Conservation (phyloP, 495 filamentous ascomycete genomes). For the Trichocladium antarcticum region DNA sequence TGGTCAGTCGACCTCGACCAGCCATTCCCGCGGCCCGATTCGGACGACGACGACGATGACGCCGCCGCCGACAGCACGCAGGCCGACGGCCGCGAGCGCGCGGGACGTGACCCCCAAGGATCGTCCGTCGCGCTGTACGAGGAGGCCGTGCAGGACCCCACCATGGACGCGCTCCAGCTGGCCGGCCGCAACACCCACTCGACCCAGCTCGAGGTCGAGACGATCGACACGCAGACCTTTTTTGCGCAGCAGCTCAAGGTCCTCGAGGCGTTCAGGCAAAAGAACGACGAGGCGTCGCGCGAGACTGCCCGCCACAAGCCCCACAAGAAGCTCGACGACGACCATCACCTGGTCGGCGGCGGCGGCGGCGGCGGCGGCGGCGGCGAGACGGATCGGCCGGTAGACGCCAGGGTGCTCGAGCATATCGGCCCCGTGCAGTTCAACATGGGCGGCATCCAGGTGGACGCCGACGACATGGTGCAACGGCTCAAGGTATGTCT, state of each 20-base stretch:
- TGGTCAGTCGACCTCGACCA: conserved; percentile 76
- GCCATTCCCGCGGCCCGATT: conserved; percentile 22
- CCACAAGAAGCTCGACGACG: conserved; percentile 24
- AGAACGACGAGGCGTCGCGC: conserved; percentile 51
- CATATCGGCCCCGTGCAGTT: conserved; percentile 94
- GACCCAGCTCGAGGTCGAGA: conserved; percentile 54
- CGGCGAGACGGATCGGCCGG: conserved; percentile 24
- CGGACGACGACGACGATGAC: conserved; percentile 19
- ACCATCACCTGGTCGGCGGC: conserved; percentile 10
- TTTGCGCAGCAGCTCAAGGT: conserved; percentile 59
- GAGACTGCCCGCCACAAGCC: conserved; percentile 31
- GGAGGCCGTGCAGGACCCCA: conserved; percentile 63
- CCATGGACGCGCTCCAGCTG: conserved; percentile 46
- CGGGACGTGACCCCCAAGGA: conserved; percentile 26
- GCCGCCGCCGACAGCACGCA: no score
- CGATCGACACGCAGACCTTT: conserved; percentile 70
- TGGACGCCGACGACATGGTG: conserved; percentile 92
- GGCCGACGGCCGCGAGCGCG: background rate
- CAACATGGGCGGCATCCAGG: conserved; percentile 94
- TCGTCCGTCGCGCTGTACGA: conserved; percentile 66
- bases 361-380: no score
- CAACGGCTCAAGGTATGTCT: conserved; percentile 66
- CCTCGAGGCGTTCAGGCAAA: conserved; percentile 53
- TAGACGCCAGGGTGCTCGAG: conserved; percentile 58
- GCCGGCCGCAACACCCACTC: conserved; percentile 40